Base-by-base conservation (phyloP, 106 monocot species). In the Ottelia alismoides region DNA sequence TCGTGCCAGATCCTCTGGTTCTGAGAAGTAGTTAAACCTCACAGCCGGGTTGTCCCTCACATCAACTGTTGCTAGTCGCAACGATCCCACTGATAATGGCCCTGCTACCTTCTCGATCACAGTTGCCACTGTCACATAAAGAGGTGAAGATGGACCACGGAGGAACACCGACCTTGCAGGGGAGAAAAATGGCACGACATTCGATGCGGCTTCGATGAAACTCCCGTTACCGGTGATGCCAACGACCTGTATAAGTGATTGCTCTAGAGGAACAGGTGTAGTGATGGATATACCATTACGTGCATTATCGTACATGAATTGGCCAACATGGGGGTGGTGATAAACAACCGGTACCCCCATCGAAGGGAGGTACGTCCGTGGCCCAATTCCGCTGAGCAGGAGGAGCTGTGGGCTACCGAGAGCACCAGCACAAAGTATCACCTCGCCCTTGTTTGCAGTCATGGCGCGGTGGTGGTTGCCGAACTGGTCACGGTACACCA, bases 221-320 rank as follows among this genome's bases (percentile, higher is more conserved):
- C 77, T 52, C 17, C 71, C 70, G 27, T 49, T 17, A 47, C 31
- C 14, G 23, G 87, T 74, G 64, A 94, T 94, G 49, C 94, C 94
- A 2, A 88, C 94, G 1, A 94, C 84, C 75, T 94, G 94, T 67
- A 88, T 94, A 53, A 94, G 84, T 52, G 84, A 88, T 46, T 84
- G 75, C 27, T 84, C 81, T 12, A 94, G 69, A 2, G 84, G 80
- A 14, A 28, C 24, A 1, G 84, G 65, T 2, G 94, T 72, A 48
- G 84, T 45, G 65, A 94, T 71, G 70, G 84, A 88, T 54, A 94
- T 71, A 53, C 84, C 78, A 53, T 83, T 88, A 21, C 94, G 75
- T 18, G 94, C 88, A 60, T 96, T 96, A 68, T 96, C 94, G 43
- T 71, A 76, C 40, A 89, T 51, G 71, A 62, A 61, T 54, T 79